A percentile compares a stretch with the other conserved stretches of the same genome.
Evolutionary conservation across 768 basidiomycete genomes (phyloP).

Genomic region (Termitomyces sp.): DNA sequence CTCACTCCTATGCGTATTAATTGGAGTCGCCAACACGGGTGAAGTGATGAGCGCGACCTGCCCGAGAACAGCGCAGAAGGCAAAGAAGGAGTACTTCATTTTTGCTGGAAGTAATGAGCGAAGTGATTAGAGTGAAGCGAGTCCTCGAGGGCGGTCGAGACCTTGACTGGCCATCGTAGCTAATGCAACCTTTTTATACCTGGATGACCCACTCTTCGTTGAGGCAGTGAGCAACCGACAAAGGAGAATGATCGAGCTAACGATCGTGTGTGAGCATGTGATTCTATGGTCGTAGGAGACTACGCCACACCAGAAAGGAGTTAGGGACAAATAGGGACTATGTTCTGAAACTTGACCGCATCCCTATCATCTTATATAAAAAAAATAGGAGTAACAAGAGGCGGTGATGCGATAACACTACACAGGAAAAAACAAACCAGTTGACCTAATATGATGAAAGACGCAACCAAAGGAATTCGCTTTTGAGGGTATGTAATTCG

Average conservation of each 20-base stretch:
- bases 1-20: not conserved
- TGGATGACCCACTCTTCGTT: not conserved
- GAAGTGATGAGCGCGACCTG: not conserved
- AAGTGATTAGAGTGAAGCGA: not conserved
- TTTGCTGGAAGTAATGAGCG: not conserved
- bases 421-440: not conserved
- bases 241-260: not conserved
- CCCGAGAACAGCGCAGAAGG: not conserved
- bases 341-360: not conserved
- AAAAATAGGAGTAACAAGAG: not conserved
- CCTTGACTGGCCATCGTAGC: not conserved
- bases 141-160: not conserved
- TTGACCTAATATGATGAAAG: not conserved
- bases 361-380: too few species aligned
- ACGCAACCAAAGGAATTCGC: not conserved
- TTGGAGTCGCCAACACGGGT: not conserved
- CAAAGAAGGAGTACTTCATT: not conserved
- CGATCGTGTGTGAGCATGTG: not conserved
- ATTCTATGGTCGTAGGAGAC: not conserved
- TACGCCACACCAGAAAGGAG: not conserved
- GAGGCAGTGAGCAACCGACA: not conserved
- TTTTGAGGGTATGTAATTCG: conserved; percentile 3
- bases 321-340: not conserved
- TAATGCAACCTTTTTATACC: not conserved
- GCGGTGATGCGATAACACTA: not conserved